phyloP scores from a whole-genome alignment of 176 grass and related monocot genomes.

The Cenchrus purpureus region DNA sequence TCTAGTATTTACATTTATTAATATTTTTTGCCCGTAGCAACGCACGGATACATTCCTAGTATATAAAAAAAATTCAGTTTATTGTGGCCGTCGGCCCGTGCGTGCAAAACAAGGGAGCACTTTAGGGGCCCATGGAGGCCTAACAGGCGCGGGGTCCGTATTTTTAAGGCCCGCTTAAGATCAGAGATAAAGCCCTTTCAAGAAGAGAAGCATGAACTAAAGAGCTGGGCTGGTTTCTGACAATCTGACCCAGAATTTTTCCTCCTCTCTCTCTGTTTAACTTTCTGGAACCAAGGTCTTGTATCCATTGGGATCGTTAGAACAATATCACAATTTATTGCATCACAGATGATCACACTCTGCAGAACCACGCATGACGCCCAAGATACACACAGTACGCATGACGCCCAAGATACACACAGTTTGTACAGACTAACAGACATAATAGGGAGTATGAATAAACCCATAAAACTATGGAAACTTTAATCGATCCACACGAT shows the following conservation, averaged over 20 bases:
- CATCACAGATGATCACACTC: conserved; percentile 25
- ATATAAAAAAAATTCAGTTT: too few species aligned
- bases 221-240: not conserved
- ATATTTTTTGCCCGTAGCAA: too few species aligned
- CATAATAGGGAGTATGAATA: too few species aligned
- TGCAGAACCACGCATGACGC: conserved; percentile 14
- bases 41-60: too few species aligned
- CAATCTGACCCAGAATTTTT: too few species aligned
- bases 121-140: too few species aligned
- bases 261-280: too few species aligned
- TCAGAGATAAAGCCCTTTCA: not conserved
- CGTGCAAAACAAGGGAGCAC: too few species aligned
- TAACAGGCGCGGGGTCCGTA: not conserved
- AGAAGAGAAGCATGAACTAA: not conserved
- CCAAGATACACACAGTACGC: conserved; percentile 11
- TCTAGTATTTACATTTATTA: too few species aligned
- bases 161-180: not conserved
- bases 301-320: not conserved
- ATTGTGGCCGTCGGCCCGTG: too few species aligned
- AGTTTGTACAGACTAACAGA: not conserved
- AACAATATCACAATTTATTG: conserved; percentile 16
- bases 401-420: not conserved
- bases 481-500: too few species aligned
- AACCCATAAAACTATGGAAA: too few species aligned
- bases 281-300: not conserved